Evolutionary conservation across 176 grass and related monocot species (phyloP), one percentile per base, ranked within the genome.

Genomic region (Aegilops longissima): DNA sequence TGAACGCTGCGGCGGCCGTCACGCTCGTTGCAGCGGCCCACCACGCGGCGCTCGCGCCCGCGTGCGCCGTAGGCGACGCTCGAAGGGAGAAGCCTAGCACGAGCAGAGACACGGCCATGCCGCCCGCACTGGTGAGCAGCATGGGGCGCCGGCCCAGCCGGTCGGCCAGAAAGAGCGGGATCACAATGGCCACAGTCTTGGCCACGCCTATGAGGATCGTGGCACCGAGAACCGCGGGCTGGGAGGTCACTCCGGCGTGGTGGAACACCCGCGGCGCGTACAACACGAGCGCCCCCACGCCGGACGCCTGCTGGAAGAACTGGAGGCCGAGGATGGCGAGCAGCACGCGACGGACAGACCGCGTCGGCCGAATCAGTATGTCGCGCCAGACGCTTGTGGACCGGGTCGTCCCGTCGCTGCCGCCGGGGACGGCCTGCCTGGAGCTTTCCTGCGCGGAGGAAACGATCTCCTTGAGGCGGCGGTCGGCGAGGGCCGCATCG

Each of bases 221-320:
- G 23, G 86, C 68, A 25, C 90, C 93, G 2, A 94, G 83, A 71
- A 70, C 79, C 2, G 58, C 56, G 35, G 8, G 18, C 8, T 81
- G 69, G 9, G 85, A 69, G n/a, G 73, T 78, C 23, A 97, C 9
- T 13, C 92, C 94, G 18, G 35, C 90, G 66, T 82, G 87, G 61
- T 86, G 5, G 77, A 97, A 97, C 44, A 97, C 83, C 5, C 90
- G 85, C 3, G 90, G 92, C 38, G 92, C 89, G 84, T 94, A 94
- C 24, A 97, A 81, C 1, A 94, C 83, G 14, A 97, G 38, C 6
- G 85, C 88, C 68, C 89, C 76, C 61, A 97, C 89, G 81, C 92
- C 94, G 33, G 70, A 87, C 13, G 90, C 94, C 86, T 97, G 89
- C 86, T 94, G 87, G 90, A 94, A 94, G 76, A 95, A 85, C 56